These are phyloP conservation scores for Vanilla planifolia DNA, from an alignment of 106 monocot species.

Conservation along the genomic window DNA sequence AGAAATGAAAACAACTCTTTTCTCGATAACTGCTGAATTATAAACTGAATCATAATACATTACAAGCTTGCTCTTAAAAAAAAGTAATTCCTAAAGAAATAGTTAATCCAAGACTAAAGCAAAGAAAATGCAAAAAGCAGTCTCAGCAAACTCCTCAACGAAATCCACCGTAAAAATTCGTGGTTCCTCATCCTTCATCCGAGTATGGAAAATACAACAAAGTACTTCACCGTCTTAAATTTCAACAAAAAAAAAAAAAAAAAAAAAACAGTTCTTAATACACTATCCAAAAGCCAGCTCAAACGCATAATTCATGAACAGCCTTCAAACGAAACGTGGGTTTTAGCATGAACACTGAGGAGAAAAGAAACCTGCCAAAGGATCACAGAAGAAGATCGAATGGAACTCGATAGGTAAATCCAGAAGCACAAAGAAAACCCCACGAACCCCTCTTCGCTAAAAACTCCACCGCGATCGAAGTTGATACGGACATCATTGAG, in stretches of 20 bases:
- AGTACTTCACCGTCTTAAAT: not conserved
- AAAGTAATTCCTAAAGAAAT: not conserved
- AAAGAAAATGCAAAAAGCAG: not conserved
- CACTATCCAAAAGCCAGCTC: not conserved
- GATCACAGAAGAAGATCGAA: constrained; percentile 45
- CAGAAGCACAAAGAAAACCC: constrained; percentile 65
- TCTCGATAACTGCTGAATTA: not conserved
- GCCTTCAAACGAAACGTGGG: not conserved
- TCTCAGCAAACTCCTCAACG: not conserved
- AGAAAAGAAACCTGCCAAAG: constrained; percentile 43
- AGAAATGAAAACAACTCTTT: not conserved
- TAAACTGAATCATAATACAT: not conserved
- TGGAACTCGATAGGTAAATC: constrained; percentile 57
- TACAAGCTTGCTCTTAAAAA: not conserved
- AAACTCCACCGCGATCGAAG: constrained; percentile 25
- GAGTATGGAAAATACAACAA: not conserved
- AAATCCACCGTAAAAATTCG: too few species aligned
- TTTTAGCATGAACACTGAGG: not conserved
- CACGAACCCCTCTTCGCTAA: constrained; percentile 9
- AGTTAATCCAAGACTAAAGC: not conserved
- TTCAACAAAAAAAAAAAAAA: not conserved
- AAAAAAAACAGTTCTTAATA: not conserved
- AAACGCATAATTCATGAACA: not conserved
- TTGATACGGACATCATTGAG: constrained; percentile 24
- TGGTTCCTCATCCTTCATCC: not conserved